Percentiles rank a stretch among this genome's conserved stretches.
Conservation (phyloP, 176 grass and related monocot species). For the Rhynchospora tenuis region DNA sequence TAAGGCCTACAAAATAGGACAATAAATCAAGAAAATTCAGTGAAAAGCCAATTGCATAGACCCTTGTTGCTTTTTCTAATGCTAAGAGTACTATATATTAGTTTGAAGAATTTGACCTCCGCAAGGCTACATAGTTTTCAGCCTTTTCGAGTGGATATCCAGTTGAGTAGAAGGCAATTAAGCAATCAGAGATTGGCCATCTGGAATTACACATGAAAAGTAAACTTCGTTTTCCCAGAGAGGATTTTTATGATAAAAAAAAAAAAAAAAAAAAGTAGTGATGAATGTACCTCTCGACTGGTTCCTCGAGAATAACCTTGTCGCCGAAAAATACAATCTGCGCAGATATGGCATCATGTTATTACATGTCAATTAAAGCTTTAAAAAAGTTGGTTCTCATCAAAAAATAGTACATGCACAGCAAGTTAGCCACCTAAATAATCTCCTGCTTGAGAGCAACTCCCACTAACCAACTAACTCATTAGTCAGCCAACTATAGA, state of each 20-base stretch:
- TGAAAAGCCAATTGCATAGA: neutral
- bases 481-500: neutral
- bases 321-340: constrained; percentile 92
- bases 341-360: constrained; percentile 25
- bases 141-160: constrained; percentile 90
- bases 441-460: neutral
- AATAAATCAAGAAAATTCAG: constrained; percentile 10
- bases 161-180: constrained; percentile 86
- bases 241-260: neutral
- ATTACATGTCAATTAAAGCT: constrained; percentile 7
- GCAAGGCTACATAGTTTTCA: constrained; percentile 65
- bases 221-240: constrained; percentile 6
- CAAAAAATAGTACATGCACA: constrained; percentile 16
- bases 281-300: constrained; percentile 55
- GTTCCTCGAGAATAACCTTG: constrained; percentile 81
- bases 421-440: neutral
- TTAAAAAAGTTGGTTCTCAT: neutral
- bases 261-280: constrained; percentile 10
- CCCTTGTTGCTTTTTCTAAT: neutral
- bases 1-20: constrained; percentile 55
- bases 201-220: constrained; percentile 34
- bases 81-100: neutral
- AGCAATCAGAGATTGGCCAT: constrained; percentile 90
- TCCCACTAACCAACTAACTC: neutral
- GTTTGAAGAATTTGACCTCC: constrained; percentile 48